Evolutionary conservation across 129 eudicot genomes (phyloP), one percentile per base, ranked within the genome.

Genomic region (Tagetes erecta): DNA sequence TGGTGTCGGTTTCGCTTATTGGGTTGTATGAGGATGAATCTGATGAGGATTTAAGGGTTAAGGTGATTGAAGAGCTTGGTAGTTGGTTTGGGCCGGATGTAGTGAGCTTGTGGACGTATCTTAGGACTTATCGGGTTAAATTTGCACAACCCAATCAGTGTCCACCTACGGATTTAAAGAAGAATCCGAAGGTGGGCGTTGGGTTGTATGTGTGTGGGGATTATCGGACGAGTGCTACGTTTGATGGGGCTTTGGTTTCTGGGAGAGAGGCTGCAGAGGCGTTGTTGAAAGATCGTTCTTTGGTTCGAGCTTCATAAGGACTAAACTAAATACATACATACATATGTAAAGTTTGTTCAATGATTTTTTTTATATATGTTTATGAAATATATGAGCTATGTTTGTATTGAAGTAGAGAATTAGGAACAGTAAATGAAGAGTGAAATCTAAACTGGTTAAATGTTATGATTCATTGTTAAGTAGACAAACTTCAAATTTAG

Each of bases 241-340:
- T 95, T 68, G 97, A 95, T 70, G 99, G 99, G 62, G 97, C 99
- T 45, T 67, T 95, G 86, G 97, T 91, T 35, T 95, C 99, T 0
- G 99, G 97, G 64, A 74, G 92, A 81, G 83, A 75, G 83, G 97
- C 99, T 3, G 99, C 74, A 1, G 97, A 91, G 78, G 92, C 96
- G 51, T 81, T 95, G 76, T 67, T 95, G 40, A 83, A 73, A 77
- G 94, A 91, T 66, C 73, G 81, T 69, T 82, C 84, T 14, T 67
- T 64, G 62, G 66, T 72, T 72, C 74, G 53, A 72, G 81, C 82
- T 69, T 83, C 76, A 68, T 69, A 80, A 40, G 47, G 2, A 8
- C 5, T 6, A n/a, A 41, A 34, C 27, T 20, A 20, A 20, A 20
- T 20, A 20, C 27, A 20, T 20, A 20, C 27, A 20, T 68, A 76